These are phyloP conservation scores for Nadsonia fulvescens DNA, from an alignment of 805 yeast species.

Conservation along the genomic window DNA sequence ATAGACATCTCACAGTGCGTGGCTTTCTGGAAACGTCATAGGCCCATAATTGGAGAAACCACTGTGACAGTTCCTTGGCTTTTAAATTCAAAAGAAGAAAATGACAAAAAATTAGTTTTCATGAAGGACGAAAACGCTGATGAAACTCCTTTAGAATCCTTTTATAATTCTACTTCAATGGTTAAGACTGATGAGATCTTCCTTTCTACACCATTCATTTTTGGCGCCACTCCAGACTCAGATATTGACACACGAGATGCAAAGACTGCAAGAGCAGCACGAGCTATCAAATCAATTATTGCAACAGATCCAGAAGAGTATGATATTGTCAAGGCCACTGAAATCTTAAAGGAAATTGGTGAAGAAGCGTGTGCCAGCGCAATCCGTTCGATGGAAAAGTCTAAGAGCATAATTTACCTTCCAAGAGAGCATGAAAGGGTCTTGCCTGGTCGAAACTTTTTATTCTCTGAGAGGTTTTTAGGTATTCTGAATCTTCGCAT, in stretches of 20 bases:
- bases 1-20: conserved; percentile 35
- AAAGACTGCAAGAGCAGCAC: conserved; percentile 6
- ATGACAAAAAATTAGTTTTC: conserved; percentile 28
- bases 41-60: conserved; percentile 15
- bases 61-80: conserved; percentile 11
- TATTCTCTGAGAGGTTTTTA: conserved; percentile 35
- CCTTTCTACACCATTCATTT: conserved; percentile 25
- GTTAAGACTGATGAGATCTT: conserved; percentile 46
- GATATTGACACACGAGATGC: neutral
- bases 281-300: conserved; percentile 29
- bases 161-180: conserved; percentile 44
- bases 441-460: conserved; percentile 31
- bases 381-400: conserved; percentile 27
- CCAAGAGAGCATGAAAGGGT: conserved; percentile 17
- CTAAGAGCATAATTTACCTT: conserved; percentile 22
- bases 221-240: conserved; percentile 7
- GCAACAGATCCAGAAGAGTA: conserved; percentile 34
- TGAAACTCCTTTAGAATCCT: conserved; percentile 20
- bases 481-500: conserved; percentile 21
- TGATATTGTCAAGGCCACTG: conserved; percentile 27
- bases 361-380: conserved; percentile 33
- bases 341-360: conserved; percentile 27
- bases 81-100: conserved; percentile 21
- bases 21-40: conserved; percentile 47
- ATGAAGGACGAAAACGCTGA: conserved; percentile 16